A percentile compares a stretch with the other conserved stretches of the same genome.
These are phyloP conservation scores for Myriosclerotinia curreyana DNA, from an alignment of 2,329 filamentous ascomycete genomes.

Conservation along the genomic window DNA sequence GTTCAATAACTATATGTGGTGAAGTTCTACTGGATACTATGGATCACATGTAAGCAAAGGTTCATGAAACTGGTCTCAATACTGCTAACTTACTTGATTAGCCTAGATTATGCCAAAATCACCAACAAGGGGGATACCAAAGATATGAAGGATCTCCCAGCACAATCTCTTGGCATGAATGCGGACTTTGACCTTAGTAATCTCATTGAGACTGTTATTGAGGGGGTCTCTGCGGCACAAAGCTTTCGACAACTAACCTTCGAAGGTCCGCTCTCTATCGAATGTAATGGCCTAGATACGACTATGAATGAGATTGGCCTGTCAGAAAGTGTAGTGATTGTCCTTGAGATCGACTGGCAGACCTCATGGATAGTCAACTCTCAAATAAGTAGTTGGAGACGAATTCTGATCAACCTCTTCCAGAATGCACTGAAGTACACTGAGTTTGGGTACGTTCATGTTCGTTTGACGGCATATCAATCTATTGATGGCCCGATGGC, in stretches of 20 bases:
- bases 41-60: constrained; percentile 47
- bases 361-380: constrained; percentile 51
- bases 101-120: constrained; percentile 39
- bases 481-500: constrained; percentile 12
- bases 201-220: constrained; percentile 33
- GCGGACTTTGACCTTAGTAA: constrained; percentile 27
- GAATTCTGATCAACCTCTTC: constrained; percentile 59
- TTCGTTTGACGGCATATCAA: constrained; percentile 39
- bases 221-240: constrained; percentile 31
- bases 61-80: not conserved
- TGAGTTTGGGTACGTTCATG: constrained; percentile 47
- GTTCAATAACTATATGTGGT: constrained; percentile 50
- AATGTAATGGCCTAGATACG: not conserved
- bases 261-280: not conserved
- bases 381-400: constrained; percentile 50
- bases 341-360: constrained; percentile 42
- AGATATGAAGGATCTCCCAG: constrained; percentile 6
- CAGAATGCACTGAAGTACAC: constrained; percentile 63
- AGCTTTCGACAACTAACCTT: constrained; percentile 23
- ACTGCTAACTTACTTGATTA: constrained; percentile 35
- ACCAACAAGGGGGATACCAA: constrained; percentile 19
- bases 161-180: constrained; percentile 3
- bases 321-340: constrained; percentile 42
- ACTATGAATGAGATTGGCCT: not conserved
- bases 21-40: constrained; percentile 52